Percentiles rank a stretch among this genome's conserved stretches.
Evolutionary conservation across 768 basidiomycete genomes (phyloP).

Genomic region (Amyloporia xantha): DNA sequence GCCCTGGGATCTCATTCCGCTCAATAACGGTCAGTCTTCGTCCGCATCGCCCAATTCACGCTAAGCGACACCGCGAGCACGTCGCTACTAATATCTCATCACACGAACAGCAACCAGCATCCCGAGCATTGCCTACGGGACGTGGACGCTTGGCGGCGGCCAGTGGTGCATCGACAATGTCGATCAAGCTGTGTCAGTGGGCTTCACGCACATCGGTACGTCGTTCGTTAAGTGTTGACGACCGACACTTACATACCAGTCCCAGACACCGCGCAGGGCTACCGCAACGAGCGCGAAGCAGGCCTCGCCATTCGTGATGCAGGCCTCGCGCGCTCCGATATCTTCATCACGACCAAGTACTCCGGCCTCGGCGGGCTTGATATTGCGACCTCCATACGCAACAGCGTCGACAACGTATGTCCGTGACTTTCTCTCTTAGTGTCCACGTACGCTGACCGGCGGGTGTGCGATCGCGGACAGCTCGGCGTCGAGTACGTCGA

Average conservation of each 20-base stretch:
- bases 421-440: neutral
- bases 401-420: conserved; percentile 50
- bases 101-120: conserved; percentile 32
- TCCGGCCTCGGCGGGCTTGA: conserved; percentile 45
- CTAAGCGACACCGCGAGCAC: neutral
- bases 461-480: conserved; percentile 26
- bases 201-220: conserved; percentile 59
- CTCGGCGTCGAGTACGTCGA: conserved; percentile 61
- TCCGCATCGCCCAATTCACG: neutral
- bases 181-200: conserved; percentile 53
- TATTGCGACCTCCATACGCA: conserved; percentile 46
- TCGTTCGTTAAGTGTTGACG: neutral
- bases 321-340: conserved; percentile 44
- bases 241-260: neutral
- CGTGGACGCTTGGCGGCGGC: conserved; percentile 56
- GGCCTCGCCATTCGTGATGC: conserved; percentile 44
- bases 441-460: neutral
- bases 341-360: conserved; percentile 65
- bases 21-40: conserved; percentile 47
- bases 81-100: neutral
- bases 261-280: conserved; percentile 54
- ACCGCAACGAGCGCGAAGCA: conserved; percentile 52
- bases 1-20: conserved; percentile 52
- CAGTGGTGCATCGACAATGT: conserved; percentile 45
- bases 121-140: conserved; percentile 56